Evolutionary conservation across 2,329 filamentous ascomycete species (phyloP), one percentile per base, ranked within the genome.

Genomic region (Aspergillus latus): DNA sequence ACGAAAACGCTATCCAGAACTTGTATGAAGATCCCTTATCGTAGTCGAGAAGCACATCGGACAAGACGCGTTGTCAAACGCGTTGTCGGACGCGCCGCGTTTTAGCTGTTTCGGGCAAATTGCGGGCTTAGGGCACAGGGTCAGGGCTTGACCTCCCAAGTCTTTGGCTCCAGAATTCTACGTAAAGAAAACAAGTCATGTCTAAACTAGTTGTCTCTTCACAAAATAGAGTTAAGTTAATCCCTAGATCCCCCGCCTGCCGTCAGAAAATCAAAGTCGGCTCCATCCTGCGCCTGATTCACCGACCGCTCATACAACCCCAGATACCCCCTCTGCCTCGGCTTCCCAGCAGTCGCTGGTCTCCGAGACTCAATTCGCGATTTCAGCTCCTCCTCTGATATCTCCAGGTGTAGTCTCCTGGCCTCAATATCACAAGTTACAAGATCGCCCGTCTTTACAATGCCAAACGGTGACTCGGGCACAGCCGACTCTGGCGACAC

Each of bases 401-500:
- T 60, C 2, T 78, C 68, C 11, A 83, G 61, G 10, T 73, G 67
- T 32, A 83, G 60, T 16, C 59, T 62, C 34, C 80, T 68, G 13
- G 65, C 68, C 46, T 78, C 75, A 1, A 80, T 62, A 65, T 81
- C 76, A 54, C 76, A 78, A 5, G 68, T 69, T 39, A 83, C 78
- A 26, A 74, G 49, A 63, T 83, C 81, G 0, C 80, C 80, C 30
- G 77, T 76, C 59, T 72, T 63, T 0, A 83, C 72, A 2, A 81
- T 66, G 0, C 80, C 80, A 59, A 81, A 78, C 7, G 77, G 74
- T 0, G 77, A 79, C 21, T 76, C 75, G 0, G 75, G 71, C 9
- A 81, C 61, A 1, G 73, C 79, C 4, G 78, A 74, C 62, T 84
- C 81, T 0, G 81, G 82, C 3, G 77, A 80, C 29, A 83, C 74